Evolutionary conservation across 768 basidiomycete genomes (phyloP).

Genomic region (Serendipita sp.): DNA sequence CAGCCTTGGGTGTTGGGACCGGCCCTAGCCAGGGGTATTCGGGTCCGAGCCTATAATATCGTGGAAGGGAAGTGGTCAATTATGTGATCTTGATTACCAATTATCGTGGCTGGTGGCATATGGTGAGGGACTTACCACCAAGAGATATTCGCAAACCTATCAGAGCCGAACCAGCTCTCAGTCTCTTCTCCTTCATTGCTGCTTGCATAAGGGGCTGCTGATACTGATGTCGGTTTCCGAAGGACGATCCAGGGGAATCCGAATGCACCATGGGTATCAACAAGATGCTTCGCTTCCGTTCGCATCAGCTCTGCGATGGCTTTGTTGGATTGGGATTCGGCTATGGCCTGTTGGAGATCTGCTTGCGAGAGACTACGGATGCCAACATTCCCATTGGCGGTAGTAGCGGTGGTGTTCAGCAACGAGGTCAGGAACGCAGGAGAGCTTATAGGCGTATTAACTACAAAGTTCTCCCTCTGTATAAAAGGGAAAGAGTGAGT

Average conservation of each 20-base stretch:
- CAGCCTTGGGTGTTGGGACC: neutral
- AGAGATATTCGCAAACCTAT: conserved; percentile 1
- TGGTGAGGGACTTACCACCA: neutral
- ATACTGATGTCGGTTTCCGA: neutral
- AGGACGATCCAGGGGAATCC: conserved; percentile 8
- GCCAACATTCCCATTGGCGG: too few relatives aligned
- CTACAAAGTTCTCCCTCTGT: neutral
- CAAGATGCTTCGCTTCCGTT: neutral
- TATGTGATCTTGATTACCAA: neutral
- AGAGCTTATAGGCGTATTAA: neutral
- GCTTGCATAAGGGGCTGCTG: neutral
- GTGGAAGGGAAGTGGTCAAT: too few relatives aligned
- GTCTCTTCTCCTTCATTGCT: neutral
- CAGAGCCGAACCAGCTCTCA: conserved; percentile 1
- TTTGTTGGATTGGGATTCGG: neutral
- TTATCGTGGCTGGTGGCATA: neutral
- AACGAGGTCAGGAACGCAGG: conserved; percentile 3
- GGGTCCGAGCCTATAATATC: neutral
- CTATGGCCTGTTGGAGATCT: neutral
- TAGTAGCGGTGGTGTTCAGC: neutral
- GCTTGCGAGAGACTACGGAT: neutral
- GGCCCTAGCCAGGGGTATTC: neutral
- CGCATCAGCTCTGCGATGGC: neutral
- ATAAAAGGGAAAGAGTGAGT: neutral
- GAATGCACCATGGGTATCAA: conserved; percentile 2